These are phyloP conservation scores for Haematococcus lacustris DNA, from an alignment of 139 green algal genomes.

Conservation along the genomic window DNA sequence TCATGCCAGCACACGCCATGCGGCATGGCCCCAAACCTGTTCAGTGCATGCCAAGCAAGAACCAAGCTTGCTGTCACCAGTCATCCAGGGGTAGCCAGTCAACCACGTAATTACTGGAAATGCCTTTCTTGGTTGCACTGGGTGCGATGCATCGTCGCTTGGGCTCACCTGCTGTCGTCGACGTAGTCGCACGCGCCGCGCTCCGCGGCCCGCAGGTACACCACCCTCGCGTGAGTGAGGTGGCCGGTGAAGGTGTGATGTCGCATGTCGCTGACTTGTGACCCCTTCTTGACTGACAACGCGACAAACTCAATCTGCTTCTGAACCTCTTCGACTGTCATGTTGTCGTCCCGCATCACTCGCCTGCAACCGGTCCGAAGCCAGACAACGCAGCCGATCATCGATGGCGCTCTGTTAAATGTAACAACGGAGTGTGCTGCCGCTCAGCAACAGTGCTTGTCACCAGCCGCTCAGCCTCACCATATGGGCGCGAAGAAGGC, in stretches of 20 bases:
- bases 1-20: conserved; percentile 73
- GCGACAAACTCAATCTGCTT: conserved; percentile 68
- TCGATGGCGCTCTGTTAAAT: no score
- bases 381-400: no score
- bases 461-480: no score
- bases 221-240: conserved; percentile 31
- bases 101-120: background rate
- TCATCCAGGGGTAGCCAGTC: background rate
- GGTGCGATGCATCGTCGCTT: background rate
- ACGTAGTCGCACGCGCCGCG: conserved; percentile 77
- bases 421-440: no score
- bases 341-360: conserved; percentile 76
- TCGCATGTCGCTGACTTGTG: conserved; percentile 63
- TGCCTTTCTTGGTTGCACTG: background rate
- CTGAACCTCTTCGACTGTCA: conserved; percentile 60
- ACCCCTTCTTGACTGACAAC: conserved; percentile 70
- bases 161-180: conserved; percentile 49
- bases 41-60: background rate
- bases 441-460: no score
- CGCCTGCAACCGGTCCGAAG: no score
- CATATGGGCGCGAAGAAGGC: conserved; percentile 88
- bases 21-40: background rate
- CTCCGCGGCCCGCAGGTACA: conserved; percentile 69
- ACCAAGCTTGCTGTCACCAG: background rate
- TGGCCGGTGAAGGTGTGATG: conserved; percentile 49